Base-by-base conservation (phyloP, 805 yeast genomes). In the Pichia pseudocactophila region DNA sequence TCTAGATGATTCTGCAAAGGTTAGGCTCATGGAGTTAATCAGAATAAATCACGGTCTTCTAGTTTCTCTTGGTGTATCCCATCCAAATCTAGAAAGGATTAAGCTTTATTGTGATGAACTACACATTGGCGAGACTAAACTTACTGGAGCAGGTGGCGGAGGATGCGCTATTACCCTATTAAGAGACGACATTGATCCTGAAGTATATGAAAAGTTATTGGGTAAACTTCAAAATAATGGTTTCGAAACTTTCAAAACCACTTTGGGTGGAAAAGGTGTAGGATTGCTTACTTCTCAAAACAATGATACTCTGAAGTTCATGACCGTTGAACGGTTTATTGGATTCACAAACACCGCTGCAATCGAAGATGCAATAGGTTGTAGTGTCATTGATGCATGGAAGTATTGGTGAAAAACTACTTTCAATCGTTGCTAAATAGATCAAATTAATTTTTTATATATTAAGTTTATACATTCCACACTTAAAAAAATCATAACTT, bases 111-210 rank as follows among this genome's bases (percentile, higher is more conserved):
- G 86, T 19, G 89, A 83, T 55, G 71, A 69, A 39, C 53, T 76
- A 43, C 58, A 66, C 4, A 61, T 92, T 15, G 98, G 98, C 7
- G 78, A 82, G 44, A 90, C 98, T 0, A 92, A 92, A 60, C 71
- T 92, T 42, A 92, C 98, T 0, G 98, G 98, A 34, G 98, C 98
- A 0, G 98, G 98, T 30, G 98, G 98, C 17, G 98, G 98, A 39
- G 98, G 98, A 2, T 92, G 98, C 68, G 95, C 97, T 10, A 82
- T 92, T 43, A 92, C 97, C 0, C 63, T 92, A 31, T 68, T 89
- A 13, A 66, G 74, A 37, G 77, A 73, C 33, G 68, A 65, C 2
- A 61, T 61, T 19, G 55, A 64, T 28, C 50, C 54, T 13, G 51
- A 54, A 7, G 54, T 51, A 16, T 51, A 70, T 30, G 59, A 65